These are phyloP conservation scores for Tricholoma furcatifolium DNA, from an alignment of 768 basidiomycete species.

Conservation along the genomic window DNA sequence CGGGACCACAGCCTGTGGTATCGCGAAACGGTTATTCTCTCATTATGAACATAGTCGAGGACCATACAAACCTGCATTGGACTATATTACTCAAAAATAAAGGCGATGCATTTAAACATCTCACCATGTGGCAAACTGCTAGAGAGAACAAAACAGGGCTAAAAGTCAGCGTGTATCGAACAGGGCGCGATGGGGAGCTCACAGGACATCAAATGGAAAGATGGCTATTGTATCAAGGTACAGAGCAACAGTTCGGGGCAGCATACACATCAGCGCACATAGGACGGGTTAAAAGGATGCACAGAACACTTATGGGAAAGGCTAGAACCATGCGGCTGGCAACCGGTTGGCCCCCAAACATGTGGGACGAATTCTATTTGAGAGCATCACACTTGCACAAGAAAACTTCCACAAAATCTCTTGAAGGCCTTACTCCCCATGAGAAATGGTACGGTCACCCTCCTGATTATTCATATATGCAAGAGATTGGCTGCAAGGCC, in stretches of 20 bases:
- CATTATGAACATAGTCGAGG: too few species aligned
- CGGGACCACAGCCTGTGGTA: background rate
- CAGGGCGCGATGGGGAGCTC: constrained; percentile 25
- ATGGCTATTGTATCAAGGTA: constrained; percentile 15
- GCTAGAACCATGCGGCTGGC: constrained; percentile 24
- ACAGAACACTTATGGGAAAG: constrained; percentile 27
- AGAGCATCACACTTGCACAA: constrained; percentile 18
- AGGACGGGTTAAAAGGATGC: constrained; percentile 30
- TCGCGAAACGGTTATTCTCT: background rate
- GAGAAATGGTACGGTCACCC: too few species aligned
- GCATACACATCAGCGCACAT: constrained; percentile 32
- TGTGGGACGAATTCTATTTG: constrained; percentile 24
- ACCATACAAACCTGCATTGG: background rate
- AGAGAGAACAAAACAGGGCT: too few species aligned
- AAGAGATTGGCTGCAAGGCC: constrained; percentile 32
- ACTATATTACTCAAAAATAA: background rate
- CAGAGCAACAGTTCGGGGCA: constrained; percentile 17
- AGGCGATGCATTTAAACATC: background rate
- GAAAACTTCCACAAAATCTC: too few species aligned
- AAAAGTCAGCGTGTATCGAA: background rate
- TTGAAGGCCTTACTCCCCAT: constrained; percentile 17
- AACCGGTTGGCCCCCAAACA: constrained; percentile 19
- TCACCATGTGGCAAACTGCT: too few species aligned
- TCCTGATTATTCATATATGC: constrained; percentile 29
- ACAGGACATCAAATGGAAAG: constrained; percentile 22